Evolutionary conservation across 805 yeast species (phyloP).

Genomic region (Lipomyces yamanashiensis): DNA sequence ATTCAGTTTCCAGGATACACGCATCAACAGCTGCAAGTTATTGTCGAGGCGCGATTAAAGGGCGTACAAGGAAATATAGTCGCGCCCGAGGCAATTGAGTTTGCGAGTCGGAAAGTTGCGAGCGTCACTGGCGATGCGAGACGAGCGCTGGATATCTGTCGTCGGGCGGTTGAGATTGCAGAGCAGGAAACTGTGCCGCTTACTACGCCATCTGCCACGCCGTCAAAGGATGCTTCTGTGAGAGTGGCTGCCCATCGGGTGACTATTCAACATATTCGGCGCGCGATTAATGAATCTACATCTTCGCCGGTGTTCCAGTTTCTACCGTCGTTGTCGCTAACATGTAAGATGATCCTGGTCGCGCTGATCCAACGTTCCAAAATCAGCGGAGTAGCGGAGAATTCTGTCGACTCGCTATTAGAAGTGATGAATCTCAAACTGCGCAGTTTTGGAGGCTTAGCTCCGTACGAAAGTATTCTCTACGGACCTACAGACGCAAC

Average conservation of each 20-base stretch:
- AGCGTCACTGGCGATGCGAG: slow-evolving; percentile 98
- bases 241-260: slow-evolving; percentile 53
- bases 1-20: slow-evolving; percentile 89
- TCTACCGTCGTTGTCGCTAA: slow-evolving; percentile 63
- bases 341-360: slow-evolving; percentile 72
- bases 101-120: slow-evolving; percentile 92
- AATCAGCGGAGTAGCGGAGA: slow-evolving; percentile 72
- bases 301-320: slow-evolving; percentile 70
- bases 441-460: slow-evolving; percentile 27
- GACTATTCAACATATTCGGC: slow-evolving; percentile 72
- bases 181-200: slow-evolving; percentile 56
- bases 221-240: background rate
- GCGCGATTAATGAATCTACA: slow-evolving; percentile 79
- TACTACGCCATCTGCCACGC: slow-evolving; percentile 12
- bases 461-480: slow-evolving; percentile 15
- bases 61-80: slow-evolving; percentile 49
- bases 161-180: slow-evolving; percentile 88
- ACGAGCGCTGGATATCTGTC: slow-evolving; percentile 83
- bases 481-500: slow-evolving; percentile 19
- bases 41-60: slow-evolving; percentile 73
- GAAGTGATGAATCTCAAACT: slow-evolving; percentile 47
- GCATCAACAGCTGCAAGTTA: slow-evolving; percentile 72
- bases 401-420: slow-evolving; percentile 71
- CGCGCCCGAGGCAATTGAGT: slow-evolving; percentile 76
- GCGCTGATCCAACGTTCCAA: slow-evolving; percentile 67